Conservation (phyloP, 768 basidiomycete species). For the Tricholoma matsutake region DNA sequence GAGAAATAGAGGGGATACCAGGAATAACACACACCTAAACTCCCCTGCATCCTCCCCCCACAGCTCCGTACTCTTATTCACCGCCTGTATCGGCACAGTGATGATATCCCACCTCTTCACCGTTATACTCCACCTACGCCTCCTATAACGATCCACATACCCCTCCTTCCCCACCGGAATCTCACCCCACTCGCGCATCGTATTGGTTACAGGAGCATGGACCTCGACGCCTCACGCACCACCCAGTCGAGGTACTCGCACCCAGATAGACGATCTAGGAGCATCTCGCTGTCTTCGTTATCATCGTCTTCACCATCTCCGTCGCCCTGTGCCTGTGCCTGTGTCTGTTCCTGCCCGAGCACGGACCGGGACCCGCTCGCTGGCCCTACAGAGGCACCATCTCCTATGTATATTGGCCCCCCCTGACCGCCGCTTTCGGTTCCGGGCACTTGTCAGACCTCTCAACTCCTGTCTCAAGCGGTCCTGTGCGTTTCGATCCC, state of each 20-base stretch:
- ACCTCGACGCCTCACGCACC: conserved; percentile 56
- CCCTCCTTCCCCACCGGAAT: conserved; percentile 5
- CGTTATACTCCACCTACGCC: conserved; percentile 29
- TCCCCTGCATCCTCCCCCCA: conserved; percentile 67
- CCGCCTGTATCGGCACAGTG: conserved; percentile 55
- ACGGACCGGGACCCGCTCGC: background rate
- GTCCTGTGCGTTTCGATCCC: conserved; percentile 42
- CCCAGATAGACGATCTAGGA: conserved; percentile 26
- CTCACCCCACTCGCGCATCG: conserved; percentile 38
- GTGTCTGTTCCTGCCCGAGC: background rate
- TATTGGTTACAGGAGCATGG: conserved; percentile 54
- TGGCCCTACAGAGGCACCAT: background rate
- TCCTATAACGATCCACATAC: conserved; percentile 29
- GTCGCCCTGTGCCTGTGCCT: conserved; percentile 4
- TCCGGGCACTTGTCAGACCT: conserved; percentile 13
- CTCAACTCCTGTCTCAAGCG: conserved; percentile 45
- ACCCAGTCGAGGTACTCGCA: conserved; percentile 60
- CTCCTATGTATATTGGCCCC: background rate
- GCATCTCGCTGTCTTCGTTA: conserved; percentile 6
- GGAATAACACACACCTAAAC: conserved; percentile 43
- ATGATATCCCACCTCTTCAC: conserved; percentile 52
- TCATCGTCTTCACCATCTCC: conserved; percentile 12
- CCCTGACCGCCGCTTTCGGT: background rate
- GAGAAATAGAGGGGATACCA: background rate
- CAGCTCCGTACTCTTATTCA: conserved; percentile 50